Percentiles rank a stretch among this genome's conserved stretches.
These are phyloP conservation scores for Ceratocystis ficicola DNA, from an alignment of 2,329 filamentous ascomycete species.

Conservation along the genomic window DNA sequence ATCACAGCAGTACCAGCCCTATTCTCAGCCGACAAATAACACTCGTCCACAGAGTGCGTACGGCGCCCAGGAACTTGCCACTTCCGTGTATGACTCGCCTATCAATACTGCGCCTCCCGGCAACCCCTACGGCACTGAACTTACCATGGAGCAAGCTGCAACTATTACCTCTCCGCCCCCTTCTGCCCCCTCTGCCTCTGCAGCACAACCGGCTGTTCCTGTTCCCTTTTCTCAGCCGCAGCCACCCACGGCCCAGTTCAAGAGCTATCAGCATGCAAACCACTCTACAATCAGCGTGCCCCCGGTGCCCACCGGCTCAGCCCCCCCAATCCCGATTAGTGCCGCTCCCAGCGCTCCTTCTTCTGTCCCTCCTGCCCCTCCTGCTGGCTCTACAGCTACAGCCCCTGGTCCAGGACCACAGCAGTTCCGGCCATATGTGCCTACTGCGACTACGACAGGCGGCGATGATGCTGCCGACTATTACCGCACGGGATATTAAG, in stretches of 20 bases:
- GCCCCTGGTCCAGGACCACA: not conserved
- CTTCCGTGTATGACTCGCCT: slow-evolving; percentile 65
- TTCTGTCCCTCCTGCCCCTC: not conserved
- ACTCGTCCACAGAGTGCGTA: slow-evolving; percentile 56
- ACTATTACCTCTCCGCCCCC: slow-evolving; percentile 26
- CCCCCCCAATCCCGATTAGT: slow-evolving; percentile 27
- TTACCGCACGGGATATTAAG: slow-evolving; percentile 32
- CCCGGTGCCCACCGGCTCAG: slow-evolving; percentile 29
- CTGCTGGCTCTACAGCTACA: not conserved
- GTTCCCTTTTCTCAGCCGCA: slow-evolving; percentile 23
- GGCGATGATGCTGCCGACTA: slow-evolving; percentile 39
- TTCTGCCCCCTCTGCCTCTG: slow-evolving; percentile 28
- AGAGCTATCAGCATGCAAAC: slow-evolving; percentile 16
- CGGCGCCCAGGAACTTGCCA: slow-evolving; percentile 65
- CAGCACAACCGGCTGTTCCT: slow-evolving; percentile 4
- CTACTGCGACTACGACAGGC: slow-evolving; percentile 38
- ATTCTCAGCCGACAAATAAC: slow-evolving; percentile 37
- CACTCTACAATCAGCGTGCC: slow-evolving; percentile 31
- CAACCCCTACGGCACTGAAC: slow-evolving; percentile 26
- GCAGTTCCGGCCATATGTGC: slow-evolving; percentile 40
- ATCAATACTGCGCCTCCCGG: slow-evolving; percentile 44
- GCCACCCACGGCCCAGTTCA: slow-evolving; percentile 23
- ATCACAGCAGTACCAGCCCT: slow-evolving; percentile 35
- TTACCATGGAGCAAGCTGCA: slow-evolving; percentile 25
- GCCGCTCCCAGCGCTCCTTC: slow-evolving; percentile 36